phyloP scores from a whole-genome alignment of 345 rosid species.

The Cardamine occulta region DNA sequence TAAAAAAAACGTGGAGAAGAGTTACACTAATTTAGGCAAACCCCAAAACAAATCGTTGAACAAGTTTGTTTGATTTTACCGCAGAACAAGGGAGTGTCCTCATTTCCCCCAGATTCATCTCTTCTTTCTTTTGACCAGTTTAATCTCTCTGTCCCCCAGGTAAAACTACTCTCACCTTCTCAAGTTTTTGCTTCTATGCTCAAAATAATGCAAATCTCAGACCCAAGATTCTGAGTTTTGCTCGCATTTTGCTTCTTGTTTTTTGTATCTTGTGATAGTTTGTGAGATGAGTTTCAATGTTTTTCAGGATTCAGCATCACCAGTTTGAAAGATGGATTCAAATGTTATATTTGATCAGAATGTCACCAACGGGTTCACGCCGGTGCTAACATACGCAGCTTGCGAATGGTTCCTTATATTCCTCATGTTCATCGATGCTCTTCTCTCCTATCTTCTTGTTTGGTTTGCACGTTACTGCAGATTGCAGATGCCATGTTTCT shows the following conservation, averaged over 20 bases:
- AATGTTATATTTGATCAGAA: constrained; percentile 28
- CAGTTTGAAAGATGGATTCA: constrained; percentile 32
- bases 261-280: background rate
- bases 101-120: constrained; percentile 26
- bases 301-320: constrained; percentile 35
- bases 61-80: constrained; percentile 37
- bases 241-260: background rate
- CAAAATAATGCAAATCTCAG: constrained; percentile 30
- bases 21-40: constrained; percentile 36
- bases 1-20: background rate
- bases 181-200: constrained; percentile 16
- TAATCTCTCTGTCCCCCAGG: constrained; percentile 22
- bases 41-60: constrained; percentile 34
- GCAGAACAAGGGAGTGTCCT: constrained; percentile 29
- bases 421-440: constrained; percentile 65
- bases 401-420: constrained; percentile 75
- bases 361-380: constrained; percentile 34
- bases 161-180: constrained; percentile 1
- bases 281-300: constrained; percentile 32
- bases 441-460: constrained; percentile 59
- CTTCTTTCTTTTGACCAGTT: constrained; percentile 37
- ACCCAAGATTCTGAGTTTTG: constrained; percentile 25
- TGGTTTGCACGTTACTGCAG: constrained; percentile 65
- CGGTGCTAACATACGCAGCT: constrained; percentile 53
- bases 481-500: constrained; percentile 70